Evolutionary conservation across 2,329 filamentous ascomycete species (phyloP).

Genomic region (Torrubiella hemipterigena): DNA sequence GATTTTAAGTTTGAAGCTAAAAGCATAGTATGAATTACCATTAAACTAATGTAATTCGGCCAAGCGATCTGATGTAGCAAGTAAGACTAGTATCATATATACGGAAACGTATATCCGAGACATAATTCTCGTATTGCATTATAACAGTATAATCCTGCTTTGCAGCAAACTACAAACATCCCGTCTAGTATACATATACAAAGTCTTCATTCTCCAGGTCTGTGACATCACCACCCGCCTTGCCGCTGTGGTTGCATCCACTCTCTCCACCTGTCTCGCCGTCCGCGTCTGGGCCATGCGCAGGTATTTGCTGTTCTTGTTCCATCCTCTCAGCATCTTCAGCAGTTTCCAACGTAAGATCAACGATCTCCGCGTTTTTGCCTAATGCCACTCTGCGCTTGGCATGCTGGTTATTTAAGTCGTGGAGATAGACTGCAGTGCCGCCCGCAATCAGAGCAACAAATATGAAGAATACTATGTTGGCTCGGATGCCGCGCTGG

Average conservation of each 20-base stretch:
- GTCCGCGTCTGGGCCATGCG: no score
- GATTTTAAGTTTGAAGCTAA: no score
- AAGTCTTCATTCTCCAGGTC: conserved; percentile 54
- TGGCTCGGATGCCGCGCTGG: conserved; percentile 42
- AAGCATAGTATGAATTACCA: no score
- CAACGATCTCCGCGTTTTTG: conserved; percentile 45
- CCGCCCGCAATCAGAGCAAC: conserved; percentile 38
- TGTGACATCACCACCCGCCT: conserved; percentile 36
- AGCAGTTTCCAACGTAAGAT: conserved; percentile 44
- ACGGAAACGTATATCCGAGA: no score
- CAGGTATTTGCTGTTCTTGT: conserved; percentile 9
- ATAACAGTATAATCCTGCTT: neutral
- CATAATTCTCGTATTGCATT: no score
- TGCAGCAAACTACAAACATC: conserved; percentile 16
- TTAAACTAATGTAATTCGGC: no score
- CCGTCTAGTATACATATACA: conserved; percentile 39
- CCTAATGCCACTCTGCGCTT: conserved; percentile 41
- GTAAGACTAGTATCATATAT: no score
- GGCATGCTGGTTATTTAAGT: conserved; percentile 44
- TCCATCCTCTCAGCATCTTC: conserved; percentile 27
- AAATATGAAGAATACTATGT: conserved; percentile 47
- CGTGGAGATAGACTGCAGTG: conserved; percentile 32
- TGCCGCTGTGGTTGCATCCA: conserved; percentile 6
- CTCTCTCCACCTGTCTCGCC: conserved; percentile 10
- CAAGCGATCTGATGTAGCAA: no score